These are phyloP conservation scores for Dendrobium officinale DNA, from an alignment of 106 monocot genomes.

Conservation along the genomic window DNA sequence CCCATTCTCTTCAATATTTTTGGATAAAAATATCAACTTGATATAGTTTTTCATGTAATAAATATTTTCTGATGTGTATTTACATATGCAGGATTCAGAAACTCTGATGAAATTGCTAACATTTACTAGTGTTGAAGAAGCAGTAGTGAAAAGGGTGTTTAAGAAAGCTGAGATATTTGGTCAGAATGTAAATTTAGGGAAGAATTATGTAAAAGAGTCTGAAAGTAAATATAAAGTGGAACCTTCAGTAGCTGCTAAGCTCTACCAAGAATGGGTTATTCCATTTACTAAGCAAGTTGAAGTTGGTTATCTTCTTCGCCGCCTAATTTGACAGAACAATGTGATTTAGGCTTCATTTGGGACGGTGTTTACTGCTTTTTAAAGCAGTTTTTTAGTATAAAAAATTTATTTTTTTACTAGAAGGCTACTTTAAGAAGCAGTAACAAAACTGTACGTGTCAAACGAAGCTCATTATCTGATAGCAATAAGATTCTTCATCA, in stretches of 20 bases:
- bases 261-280: conserved; percentile 83
- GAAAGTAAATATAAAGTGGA: conserved; percentile 40
- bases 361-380: too few species aligned
- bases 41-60: too few species aligned
- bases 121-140: conserved; percentile 68
- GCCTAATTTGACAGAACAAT: conserved; percentile 32
- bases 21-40: not conserved
- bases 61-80: not conserved
- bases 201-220: conserved; percentile 37
- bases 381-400: too few species aligned
- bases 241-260: conserved; percentile 40
- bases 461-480: too few species aligned
- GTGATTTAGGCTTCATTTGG: not conserved
- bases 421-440: too few species aligned
- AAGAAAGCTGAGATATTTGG: conserved; percentile 79
- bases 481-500: too few species aligned
- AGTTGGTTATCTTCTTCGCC: conserved; percentile 82
- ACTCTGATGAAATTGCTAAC: conserved; percentile 76
- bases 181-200: conserved; percentile 14
- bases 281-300: conserved; percentile 79
- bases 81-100: conserved; percentile 47
- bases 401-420: too few species aligned
- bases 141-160: conserved; percentile 68
- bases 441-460: too few species aligned
- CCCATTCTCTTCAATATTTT: not conserved